Percentiles rank a stretch among this genome's conserved stretches.
phyloP scores from a whole-genome alignment of 768 basidiomycete species.

The Hirschioporus abietinus region DNA sequence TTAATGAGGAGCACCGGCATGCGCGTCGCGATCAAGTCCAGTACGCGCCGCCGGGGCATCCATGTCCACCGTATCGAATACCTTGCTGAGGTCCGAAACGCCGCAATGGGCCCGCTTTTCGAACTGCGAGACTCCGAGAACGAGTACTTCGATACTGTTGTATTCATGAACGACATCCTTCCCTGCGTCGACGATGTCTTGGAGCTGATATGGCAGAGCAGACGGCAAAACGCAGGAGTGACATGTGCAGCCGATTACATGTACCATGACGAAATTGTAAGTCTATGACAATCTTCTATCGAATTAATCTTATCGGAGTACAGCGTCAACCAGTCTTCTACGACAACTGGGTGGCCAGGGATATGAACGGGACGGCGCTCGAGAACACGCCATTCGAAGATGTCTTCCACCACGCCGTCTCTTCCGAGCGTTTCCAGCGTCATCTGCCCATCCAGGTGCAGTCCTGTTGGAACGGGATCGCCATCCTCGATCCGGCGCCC shows the following conservation, averaged over 20 bases:
- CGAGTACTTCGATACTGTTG: slow-evolving; percentile 92
- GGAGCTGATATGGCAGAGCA: slow-evolving; percentile 94
- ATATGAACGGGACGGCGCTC: slow-evolving; percentile 97
- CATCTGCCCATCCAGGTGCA: slow-evolving; percentile 96
- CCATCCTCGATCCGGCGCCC: slow-evolving; percentile 91
- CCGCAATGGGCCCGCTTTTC: slow-evolving; percentile 92
- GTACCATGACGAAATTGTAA: slow-evolving; percentile 92
- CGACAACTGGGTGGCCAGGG: slow-evolving; percentile 97
- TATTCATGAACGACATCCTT: slow-evolving; percentile 99
- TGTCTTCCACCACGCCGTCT: slow-evolving; percentile 82
- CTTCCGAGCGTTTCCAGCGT: slow-evolving; percentile 76
- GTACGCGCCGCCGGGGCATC: slow-evolving; percentile 86
- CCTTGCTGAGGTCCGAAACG: slow-evolving; percentile 99
- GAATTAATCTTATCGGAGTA: slow-evolving; percentile 2
- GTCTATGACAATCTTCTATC: slow-evolving; percentile 22
- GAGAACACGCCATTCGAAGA: slow-evolving; percentile 96
- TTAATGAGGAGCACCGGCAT: slow-evolving; percentile 86
- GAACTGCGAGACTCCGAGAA: slow-evolving; percentile 88
- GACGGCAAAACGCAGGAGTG: slow-evolving; percentile 93
- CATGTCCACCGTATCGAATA: slow-evolving; percentile 99
- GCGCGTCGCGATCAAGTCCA: slow-evolving; percentile 89
- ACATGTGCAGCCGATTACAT: slow-evolving; percentile 99
- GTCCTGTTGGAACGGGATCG: slow-evolving; percentile 98
- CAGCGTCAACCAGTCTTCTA: slow-evolving; percentile 88
- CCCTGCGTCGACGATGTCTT: slow-evolving; percentile 97